phyloP scores from a whole-genome alignment of 2,329 filamentous ascomycete species.

The Albifimbria verrucaria region DNA sequence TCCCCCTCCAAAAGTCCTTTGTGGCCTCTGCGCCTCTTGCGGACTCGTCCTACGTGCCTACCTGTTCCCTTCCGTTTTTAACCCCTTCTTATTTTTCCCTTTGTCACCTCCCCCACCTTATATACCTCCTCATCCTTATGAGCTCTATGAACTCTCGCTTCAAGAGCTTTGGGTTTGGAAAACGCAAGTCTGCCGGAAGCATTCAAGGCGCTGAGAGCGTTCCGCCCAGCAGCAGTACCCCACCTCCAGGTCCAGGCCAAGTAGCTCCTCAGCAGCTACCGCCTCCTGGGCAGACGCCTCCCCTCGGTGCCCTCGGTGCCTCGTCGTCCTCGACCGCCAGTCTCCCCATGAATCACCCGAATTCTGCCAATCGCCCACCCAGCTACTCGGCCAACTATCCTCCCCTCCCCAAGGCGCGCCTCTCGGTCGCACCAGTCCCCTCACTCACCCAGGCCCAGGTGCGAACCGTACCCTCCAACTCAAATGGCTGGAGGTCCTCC shows the following conservation, averaged over 20 bases:
- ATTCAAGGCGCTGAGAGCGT: slow-evolving; percentile 48
- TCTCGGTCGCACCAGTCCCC: slow-evolving; percentile 52
- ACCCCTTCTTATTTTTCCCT: slow-evolving; percentile 10
- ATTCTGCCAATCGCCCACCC: slow-evolving; percentile 57
- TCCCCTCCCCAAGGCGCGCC: slow-evolving; percentile 36
- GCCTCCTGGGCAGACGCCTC: slow-evolving; percentile 9
- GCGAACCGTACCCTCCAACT: slow-evolving; percentile 50
- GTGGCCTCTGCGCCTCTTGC: neutral
- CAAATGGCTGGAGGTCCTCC: slow-evolving; percentile 63
- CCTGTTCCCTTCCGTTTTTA: slow-evolving; percentile 17
- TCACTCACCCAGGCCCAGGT: slow-evolving; percentile 37
- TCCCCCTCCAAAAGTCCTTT: neutral
- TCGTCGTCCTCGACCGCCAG: slow-evolving; percentile 44
- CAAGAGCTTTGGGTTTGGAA: slow-evolving; percentile 77
- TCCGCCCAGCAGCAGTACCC: slow-evolving; percentile 28
- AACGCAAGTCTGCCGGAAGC: slow-evolving; percentile 68
- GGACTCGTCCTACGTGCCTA: neutral
- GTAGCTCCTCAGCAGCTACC: slow-evolving; percentile 47
- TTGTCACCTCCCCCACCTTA: slow-evolving; percentile 19
- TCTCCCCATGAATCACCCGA: slow-evolving; percentile 61
- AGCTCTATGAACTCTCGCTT: slow-evolving; percentile 78
- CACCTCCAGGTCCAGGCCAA: slow-evolving; percentile 42
- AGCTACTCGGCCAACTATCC: slow-evolving; percentile 60
- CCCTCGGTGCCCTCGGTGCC: slow-evolving; percentile 29
- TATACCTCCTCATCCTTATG: slow-evolving; percentile 47